phyloP scores from a whole-genome alignment of 1,139 yeast genomes.

The Candida dubliniensis region DNA sequence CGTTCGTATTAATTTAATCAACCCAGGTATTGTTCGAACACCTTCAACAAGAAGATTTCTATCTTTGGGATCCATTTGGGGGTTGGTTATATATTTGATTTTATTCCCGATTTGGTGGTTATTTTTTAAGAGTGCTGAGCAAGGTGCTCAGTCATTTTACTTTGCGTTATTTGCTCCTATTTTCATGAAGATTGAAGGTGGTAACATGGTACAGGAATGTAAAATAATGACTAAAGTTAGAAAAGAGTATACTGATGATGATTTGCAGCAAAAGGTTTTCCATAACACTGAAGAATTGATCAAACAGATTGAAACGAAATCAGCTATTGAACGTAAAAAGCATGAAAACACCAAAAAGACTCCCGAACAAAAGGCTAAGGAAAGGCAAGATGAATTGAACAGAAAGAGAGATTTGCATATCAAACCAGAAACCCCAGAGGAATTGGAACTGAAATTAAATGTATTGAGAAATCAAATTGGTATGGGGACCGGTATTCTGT shows the following conservation, averaged over 20 bases:
- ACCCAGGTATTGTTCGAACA: constrained; percentile 90
- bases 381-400: constrained; percentile 20
- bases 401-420: constrained; percentile 28
- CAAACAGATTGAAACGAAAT: constrained; percentile 59
- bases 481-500: constrained; percentile 18
- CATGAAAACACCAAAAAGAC: constrained; percentile 23
- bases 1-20: constrained; percentile 72
- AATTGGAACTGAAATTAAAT: constrained; percentile 35
- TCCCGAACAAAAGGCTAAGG: constrained; percentile 17
- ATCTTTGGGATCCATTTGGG: constrained; percentile 74
- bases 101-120: constrained; percentile 83
- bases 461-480: constrained; percentile 26
- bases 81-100: constrained; percentile 65
- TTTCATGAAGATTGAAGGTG: constrained; percentile 58
- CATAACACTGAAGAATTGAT: constrained; percentile 61
- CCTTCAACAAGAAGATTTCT: constrained; percentile 79
- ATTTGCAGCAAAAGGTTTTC: constrained; percentile 61
- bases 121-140: constrained; percentile 66
- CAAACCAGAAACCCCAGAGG: constrained; percentile 36
- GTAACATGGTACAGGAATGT: constrained; percentile 73
- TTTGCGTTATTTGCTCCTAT: constrained; percentile 76
- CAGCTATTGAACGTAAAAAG: constrained; percentile 64
- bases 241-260: constrained; percentile 60
- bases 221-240: constrained; percentile 58
- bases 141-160: constrained; percentile 79